Evolutionary conservation across 306 rosid genomes (phyloP), one percentile per base, ranked within the genome.

Genomic region (Psophocarpus tetragonolobus): DNA sequence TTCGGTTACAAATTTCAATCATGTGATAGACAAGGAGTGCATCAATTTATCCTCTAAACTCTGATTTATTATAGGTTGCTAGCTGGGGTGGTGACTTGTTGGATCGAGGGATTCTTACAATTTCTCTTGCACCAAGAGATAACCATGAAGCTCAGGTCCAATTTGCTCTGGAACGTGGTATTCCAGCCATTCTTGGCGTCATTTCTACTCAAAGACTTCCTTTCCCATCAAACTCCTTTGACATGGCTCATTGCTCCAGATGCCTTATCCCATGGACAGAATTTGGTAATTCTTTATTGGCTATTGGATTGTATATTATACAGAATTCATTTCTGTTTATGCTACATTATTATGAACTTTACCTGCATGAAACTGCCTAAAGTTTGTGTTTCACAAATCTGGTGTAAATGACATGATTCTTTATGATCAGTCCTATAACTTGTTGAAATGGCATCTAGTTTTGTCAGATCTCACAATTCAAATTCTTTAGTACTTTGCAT

Each of bases 101-200:
- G 77, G 99, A 96, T 73, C 91, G 98, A 4, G 97, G 98, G 48
- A 82, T 96, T 24, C 89, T 96, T 11, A 91, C 99, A 1, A 48
- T 96, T 73, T 96, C 99, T 81, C 94, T 96, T 38, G 99, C 99
- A 0, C 99, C 99, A 35, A 96, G 99, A 89, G 99, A 96, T 85
- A 96, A 96, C 88, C 99, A 96, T 82, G 99, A 96, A 90, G 99
- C 99, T 87, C 99, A 96, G 82, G 98, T 96, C 78, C 99, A 96
- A 82, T 96, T 96, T 73, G 99, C 99, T 21, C 76, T 96, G 36
- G 99, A 96, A 84, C 98, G 99, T 56, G 99, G 99, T 66, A 96
- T 96, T 80, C 99, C 99, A 1, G 99, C 99, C 8, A 80, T 96
- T 81, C 97, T 96, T 39, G 99, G 99, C 45, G 93, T 96, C 85